Percentiles rank a stretch among this genome's conserved stretches.
phyloP scores from a whole-genome alignment of 2,329 filamentous ascomycete genomes.

The Emydomyces testavorans region DNA sequence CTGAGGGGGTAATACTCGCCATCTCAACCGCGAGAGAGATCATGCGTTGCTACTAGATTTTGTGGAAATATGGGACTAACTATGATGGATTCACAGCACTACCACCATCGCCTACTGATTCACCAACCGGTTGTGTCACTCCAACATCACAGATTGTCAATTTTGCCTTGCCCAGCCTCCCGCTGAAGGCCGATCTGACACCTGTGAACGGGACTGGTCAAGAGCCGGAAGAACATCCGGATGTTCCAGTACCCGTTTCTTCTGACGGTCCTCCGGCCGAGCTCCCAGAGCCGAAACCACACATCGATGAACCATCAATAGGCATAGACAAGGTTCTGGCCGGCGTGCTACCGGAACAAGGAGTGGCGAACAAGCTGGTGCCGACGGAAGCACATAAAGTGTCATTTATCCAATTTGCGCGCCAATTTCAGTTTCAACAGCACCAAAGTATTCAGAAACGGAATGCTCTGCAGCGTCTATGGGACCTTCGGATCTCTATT shows the following conservation, averaged over 20 bases:
- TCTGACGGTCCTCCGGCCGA: not conserved
- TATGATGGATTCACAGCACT: conserved; percentile 19
- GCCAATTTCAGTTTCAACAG: conserved; percentile 32
- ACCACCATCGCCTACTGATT: conserved; percentile 24
- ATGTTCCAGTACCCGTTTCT: not conserved
- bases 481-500: conserved; percentile 34
- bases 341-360: conserved; percentile 14
- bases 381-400: conserved; percentile 22
- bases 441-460: conserved; percentile 34
- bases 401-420: conserved; percentile 37
- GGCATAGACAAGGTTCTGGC: conserved; percentile 13
- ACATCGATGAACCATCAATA: conserved; percentile 19
- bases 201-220: not conserved
- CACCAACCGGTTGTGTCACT: conserved; percentile 27
- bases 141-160: conserved; percentile 22
- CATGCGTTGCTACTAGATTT: not conserved
- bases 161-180: conserved; percentile 13
- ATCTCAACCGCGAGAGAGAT: too few relatives aligned
- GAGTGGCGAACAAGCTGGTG: conserved; percentile 10
- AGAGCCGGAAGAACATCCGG: not conserved
- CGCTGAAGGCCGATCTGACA: not conserved
- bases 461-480: conserved; percentile 30
- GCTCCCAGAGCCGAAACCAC: not conserved
- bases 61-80: not conserved
- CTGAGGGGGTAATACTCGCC: too few relatives aligned